Evolutionary conservation across 2,329 filamentous ascomycete species (phyloP).

Genomic region (Penicillium freii): DNA sequence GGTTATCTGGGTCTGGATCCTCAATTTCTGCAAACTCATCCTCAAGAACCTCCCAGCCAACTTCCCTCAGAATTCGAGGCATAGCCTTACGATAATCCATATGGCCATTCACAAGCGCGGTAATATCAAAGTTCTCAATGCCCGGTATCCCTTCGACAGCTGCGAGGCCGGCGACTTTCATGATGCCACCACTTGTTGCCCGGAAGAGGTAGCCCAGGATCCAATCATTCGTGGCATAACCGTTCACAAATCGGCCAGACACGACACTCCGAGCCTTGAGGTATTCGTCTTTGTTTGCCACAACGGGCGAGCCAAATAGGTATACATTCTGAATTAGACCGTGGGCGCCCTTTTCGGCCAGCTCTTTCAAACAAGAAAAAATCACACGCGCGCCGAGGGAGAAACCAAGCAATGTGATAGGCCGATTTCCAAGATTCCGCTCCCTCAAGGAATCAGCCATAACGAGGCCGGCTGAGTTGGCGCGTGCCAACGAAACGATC

Average conservation of each 20-base stretch:
- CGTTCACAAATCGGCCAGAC: slow-evolving; percentile 89
- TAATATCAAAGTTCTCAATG: slow-evolving; percentile 86
- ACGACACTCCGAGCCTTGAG: slow-evolving; percentile 77
- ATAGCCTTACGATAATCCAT: slow-evolving; percentile 96
- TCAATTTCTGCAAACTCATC: slow-evolving; percentile 97
- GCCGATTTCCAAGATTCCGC: slow-evolving; percentile 83
- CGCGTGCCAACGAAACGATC: slow-evolving; percentile 92
- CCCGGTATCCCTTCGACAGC: slow-evolving; percentile 72
- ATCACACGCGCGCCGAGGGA: slow-evolving; percentile 90
- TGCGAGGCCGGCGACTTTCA: slow-evolving; percentile 79
- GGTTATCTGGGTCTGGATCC: slow-evolving; percentile 93
- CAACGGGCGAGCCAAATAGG: slow-evolving; percentile 86
- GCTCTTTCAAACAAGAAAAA: slow-evolving; percentile 83
- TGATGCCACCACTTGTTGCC: slow-evolving; percentile 86
- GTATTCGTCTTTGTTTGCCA: slow-evolving; percentile 89
- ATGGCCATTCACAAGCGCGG: slow-evolving; percentile 80
- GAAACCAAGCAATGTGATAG: slow-evolving; percentile 91
- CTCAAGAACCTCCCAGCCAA: slow-evolving; percentile 86
- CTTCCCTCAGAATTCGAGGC: slow-evolving; percentile 79
- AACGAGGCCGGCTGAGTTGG: slow-evolving; percentile 83
- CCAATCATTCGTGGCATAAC: slow-evolving; percentile 94
- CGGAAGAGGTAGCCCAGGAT: slow-evolving; percentile 95
- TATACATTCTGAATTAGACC: slow-evolving; percentile 94
- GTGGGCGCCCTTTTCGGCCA: slow-evolving; percentile 77
- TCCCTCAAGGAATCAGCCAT: slow-evolving; percentile 92